Percentiles rank a stretch among this genome's conserved stretches.
Evolutionary conservation across 108 stramenopile species (phyloP).

Genomic region (Skeletonema potamos): DNA sequence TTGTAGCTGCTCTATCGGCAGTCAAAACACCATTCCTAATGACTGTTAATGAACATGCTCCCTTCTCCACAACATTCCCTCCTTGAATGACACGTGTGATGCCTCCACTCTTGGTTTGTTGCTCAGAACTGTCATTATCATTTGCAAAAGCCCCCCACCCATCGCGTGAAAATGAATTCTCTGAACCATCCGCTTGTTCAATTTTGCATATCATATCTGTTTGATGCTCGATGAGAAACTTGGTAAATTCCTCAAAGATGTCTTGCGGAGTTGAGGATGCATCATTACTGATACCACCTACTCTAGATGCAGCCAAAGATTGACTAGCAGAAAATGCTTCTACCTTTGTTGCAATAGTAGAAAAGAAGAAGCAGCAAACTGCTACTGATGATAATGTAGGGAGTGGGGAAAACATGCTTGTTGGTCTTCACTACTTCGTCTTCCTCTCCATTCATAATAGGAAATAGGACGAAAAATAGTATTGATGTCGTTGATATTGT

Average conservation of each 20-base stretch:
- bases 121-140: constrained; percentile 12
- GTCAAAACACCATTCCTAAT: constrained; percentile 67
- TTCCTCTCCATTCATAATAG: too few relatives aligned
- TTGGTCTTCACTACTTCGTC: not conserved
- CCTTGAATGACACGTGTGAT: constrained; percentile 89
- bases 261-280: constrained; percentile 15
- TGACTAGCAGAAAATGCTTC: not conserved
- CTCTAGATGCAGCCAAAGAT: not conserved
- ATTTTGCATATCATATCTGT: constrained; percentile 62
- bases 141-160: constrained; percentile 71
- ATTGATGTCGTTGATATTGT: too few relatives aligned
- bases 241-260: constrained; percentile 65
- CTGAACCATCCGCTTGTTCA: constrained; percentile 66
- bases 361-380: not conserved
- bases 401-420: not conserved
- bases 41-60: constrained; percentile 87
- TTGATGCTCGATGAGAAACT: constrained; percentile 63
- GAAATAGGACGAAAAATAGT: too few relatives aligned
- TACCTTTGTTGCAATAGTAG: not conserved
- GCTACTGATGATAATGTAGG: not conserved
- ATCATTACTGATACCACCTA: not conserved
- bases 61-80: constrained; percentile 91
- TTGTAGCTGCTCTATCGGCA: constrained; percentile 73
- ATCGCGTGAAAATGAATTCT: constrained; percentile 58
- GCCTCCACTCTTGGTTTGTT: constrained; percentile 49